phyloP scores from a whole-genome alignment of 2,329 filamentous ascomycete genomes.

The Biscogniauxia mediterranea region DNA sequence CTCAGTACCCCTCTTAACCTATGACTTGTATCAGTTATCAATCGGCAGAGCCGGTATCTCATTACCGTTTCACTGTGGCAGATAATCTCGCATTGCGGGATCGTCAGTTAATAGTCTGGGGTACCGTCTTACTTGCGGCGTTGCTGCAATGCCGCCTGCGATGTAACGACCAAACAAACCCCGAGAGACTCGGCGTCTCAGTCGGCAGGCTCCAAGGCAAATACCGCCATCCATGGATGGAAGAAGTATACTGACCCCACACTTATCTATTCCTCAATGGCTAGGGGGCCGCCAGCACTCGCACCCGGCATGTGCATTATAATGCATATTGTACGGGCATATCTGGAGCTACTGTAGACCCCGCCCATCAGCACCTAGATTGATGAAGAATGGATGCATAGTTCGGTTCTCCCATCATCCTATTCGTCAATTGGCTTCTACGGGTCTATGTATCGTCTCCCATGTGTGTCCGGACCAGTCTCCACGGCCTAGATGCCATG shows the following conservation, averaged over 20 bases:
- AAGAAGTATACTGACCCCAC: neutral
- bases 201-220: constrained; percentile 1
- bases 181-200: constrained; percentile 19
- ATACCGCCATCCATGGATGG: neutral
- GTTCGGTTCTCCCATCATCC: neutral
- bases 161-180: constrained; percentile 22
- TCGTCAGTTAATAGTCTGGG: constrained; percentile 10
- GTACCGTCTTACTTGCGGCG: constrained; percentile 16
- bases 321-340: neutral
- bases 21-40: neutral
- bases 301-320: neutral
- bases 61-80: neutral
- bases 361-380: neutral
- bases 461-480: neutral
- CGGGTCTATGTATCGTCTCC: neutral
- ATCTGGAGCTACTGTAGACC: neutral
- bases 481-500: too few relatives aligned
- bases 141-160: constrained; percentile 15
- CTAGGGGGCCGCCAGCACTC: neutral
- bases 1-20: neutral
- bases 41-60: neutral
- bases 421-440: neutral
- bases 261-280: neutral
- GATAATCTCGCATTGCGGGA: neutral
- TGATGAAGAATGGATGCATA: neutral